Conservation (phyloP, 305 asterid genomes). For the Solanum hybrid region DNA sequence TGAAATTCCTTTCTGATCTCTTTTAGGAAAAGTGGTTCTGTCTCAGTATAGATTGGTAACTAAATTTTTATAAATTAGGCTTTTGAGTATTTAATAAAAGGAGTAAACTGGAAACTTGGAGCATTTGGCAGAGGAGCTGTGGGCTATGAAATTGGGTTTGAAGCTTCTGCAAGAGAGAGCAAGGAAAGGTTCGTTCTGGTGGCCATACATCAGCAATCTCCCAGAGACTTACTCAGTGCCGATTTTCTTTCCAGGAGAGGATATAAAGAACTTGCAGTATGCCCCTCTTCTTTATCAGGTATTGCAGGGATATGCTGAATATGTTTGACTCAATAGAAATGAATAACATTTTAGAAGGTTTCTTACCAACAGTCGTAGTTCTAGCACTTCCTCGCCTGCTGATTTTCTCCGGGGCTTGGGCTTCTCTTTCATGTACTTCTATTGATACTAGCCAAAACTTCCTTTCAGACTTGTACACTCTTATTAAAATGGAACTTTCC, state of each 20-base stretch:
- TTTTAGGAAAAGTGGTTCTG: neutral
- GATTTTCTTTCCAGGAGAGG: conserved; percentile 89
- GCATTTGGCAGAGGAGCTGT: conserved; percentile 96
- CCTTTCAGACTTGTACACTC: neutral
- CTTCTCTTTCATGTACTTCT: neutral
- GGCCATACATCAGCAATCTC: conserved; percentile 90
- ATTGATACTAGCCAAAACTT: neutral
- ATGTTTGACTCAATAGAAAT: neutral
- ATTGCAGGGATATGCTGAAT: neutral
- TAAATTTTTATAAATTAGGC: conserved; percentile 44
- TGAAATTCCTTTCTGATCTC: neutral
- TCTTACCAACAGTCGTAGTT: neutral
- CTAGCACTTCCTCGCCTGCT: neutral
- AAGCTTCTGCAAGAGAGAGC: conserved; percentile 90
- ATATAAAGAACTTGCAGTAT: conserved; percentile 81
- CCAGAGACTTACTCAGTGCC: conserved; percentile 63
- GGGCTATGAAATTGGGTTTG: conserved; percentile 92
- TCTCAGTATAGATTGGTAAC: conserved; percentile 31
- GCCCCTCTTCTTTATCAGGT: conserved; percentile 98
- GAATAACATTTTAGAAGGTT: neutral
- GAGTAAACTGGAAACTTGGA: conserved; percentile 74
- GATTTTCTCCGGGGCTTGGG: neutral
- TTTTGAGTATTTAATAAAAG: conserved; percentile 57
- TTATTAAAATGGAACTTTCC: neutral
- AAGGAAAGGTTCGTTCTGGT: conserved; percentile 75